Evolutionary conservation across 495 filamentous ascomycete species (phyloP).

Genomic region (Aspergillus sclerotiicarbonarius): DNA sequence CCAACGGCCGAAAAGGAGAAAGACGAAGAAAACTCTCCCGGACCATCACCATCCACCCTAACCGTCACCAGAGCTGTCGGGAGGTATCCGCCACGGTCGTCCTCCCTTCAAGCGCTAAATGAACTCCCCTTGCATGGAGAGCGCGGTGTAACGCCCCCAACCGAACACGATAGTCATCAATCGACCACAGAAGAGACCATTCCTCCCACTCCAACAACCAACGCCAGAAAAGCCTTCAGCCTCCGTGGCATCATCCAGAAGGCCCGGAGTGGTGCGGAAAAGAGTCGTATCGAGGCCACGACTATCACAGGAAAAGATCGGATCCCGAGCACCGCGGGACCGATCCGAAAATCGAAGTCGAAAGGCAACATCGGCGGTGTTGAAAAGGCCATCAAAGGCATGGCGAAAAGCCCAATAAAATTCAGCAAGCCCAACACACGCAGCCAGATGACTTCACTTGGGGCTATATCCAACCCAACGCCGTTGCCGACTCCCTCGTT

Average conservation of each 20-base stretch:
- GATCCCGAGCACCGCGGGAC: neutral
- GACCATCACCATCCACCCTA: neutral
- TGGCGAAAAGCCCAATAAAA: neutral
- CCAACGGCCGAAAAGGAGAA: too few species aligned
- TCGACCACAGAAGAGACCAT: neutral
- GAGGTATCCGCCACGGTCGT: neutral
- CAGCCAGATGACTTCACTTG: conserved; percentile 9
- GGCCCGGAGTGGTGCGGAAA: neutral
- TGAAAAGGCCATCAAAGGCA: neutral
- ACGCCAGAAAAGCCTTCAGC: conserved; percentile 12
- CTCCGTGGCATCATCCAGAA: conserved; percentile 24
- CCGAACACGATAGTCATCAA: neutral
- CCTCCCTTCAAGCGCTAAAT: neutral
- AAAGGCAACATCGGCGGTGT: neutral
- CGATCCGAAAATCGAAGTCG: neutral
- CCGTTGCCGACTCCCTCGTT: neutral
- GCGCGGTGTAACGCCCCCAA: neutral
- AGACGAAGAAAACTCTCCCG: too few species aligned
- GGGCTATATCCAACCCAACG: neutral
- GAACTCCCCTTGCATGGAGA: neutral
- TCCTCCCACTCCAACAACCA: conserved; percentile 12
- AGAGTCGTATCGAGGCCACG: neutral
- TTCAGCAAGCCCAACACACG: conserved; percentile 9
- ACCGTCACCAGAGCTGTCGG: neutral
- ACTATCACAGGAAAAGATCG: neutral